Evolutionary conservation across 108 stramenopile genomes (phyloP).

Genomic region (Pseudonitzschia pungens): DNA sequence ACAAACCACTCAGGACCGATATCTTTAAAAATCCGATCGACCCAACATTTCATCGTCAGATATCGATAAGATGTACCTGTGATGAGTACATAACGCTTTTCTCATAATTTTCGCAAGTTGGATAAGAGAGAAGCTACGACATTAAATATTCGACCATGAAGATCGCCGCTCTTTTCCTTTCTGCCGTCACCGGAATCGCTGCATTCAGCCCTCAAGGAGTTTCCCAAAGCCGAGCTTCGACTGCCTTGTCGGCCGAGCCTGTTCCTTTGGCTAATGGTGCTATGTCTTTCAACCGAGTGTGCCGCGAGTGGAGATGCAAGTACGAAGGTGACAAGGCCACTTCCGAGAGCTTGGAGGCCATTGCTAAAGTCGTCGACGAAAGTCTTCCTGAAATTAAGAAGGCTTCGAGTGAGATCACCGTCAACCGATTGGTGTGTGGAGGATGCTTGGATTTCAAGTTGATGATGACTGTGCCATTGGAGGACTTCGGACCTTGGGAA

Average conservation of each 20-base stretch:
- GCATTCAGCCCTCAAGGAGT: conserved; percentile 39
- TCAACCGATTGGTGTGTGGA: conserved; percentile 86
- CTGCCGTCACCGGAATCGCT: conserved; percentile 20
- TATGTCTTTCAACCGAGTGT: conserved; percentile 83
- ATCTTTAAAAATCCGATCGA: not conserved
- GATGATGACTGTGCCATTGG: conserved; percentile 78
- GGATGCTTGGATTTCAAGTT: conserved; percentile 87
- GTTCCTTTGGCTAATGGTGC: conserved; percentile 82
- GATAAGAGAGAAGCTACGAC: not conserved
- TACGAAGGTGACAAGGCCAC: conserved; percentile 80
- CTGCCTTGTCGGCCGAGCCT: conserved; percentile 47
- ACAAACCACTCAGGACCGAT: not conserved
- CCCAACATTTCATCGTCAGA: not conserved
- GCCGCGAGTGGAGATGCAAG: conserved; percentile 90
- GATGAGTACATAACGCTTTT: too few species aligned
- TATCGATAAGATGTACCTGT: not conserved
- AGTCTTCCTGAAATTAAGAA: conserved; percentile 78
- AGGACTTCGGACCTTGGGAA: conserved; percentile 85
- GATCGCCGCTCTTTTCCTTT: conserved; percentile 3
- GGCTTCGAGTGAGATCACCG: conserved; percentile 54
- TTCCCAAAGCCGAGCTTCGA: not conserved
- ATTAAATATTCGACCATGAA: conserved; percentile 9
- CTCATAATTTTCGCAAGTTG: not conserved
- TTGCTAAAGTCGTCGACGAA: conserved; percentile 76
- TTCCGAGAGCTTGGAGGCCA: conserved; percentile 71